A percentile compares a stretch with the other conserved stretches of the same genome.
phyloP scores from a whole-genome alignment of 2,329 filamentous ascomycete genomes.

The Colletotrichum melonis region DNA sequence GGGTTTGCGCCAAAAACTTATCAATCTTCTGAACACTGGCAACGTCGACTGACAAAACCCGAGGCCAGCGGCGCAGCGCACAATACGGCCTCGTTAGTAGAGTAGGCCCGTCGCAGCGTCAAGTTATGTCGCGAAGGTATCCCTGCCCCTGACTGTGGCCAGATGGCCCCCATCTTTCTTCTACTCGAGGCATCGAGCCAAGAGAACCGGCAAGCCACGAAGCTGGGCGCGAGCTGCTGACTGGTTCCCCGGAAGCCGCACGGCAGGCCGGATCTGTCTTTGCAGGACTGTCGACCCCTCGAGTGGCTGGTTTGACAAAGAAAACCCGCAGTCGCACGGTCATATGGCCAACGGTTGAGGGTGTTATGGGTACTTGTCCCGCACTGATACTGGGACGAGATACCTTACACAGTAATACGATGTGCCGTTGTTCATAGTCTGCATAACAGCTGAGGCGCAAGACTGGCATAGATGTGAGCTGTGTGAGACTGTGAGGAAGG shows the following conservation, averaged over 20 bases:
- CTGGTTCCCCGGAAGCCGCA: not conserved
- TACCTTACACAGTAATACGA: not conserved
- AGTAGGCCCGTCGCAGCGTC: not conserved
- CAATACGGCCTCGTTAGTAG: not conserved
- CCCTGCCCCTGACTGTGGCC: not conserved
- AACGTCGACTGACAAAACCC: not conserved
- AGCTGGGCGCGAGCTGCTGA: not conserved
- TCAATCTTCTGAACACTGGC: not conserved
- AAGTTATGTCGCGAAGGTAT: not conserved
- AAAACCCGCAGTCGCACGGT: not conserved
- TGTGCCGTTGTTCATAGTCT: not conserved
- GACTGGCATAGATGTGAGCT: not conserved
- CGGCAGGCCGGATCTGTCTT: not conserved
- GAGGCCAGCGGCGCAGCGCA: not conserved
- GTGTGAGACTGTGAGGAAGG: not conserved
- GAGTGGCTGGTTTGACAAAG: not conserved
- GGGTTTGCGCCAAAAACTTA: not conserved
- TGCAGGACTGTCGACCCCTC: not conserved
- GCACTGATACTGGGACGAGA: not conserved
- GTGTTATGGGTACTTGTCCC: not conserved
- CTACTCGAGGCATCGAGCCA: not conserved
- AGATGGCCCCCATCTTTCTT: not conserved
- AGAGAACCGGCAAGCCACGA: not conserved
- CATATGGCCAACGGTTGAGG: not conserved
- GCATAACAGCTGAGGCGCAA: not conserved